These are phyloP conservation scores for Quercus engelmannii DNA, from an alignment of 306 rosid genomes.

Conservation along the genomic window DNA sequence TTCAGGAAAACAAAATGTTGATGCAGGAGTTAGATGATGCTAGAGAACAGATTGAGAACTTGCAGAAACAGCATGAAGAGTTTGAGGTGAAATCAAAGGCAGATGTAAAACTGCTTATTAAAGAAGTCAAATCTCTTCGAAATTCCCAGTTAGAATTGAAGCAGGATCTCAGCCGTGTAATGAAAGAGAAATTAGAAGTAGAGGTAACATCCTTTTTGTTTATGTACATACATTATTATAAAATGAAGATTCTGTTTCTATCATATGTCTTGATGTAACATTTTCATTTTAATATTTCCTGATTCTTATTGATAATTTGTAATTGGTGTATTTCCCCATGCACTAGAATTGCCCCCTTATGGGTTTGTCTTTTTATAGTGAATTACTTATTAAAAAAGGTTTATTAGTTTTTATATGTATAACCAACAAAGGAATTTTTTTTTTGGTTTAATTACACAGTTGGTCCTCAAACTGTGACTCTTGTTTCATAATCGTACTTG, in stretches of 20 bases:
- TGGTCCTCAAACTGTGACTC: no score
- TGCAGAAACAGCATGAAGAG: slow-evolving; percentile 68
- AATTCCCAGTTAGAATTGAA: slow-evolving; percentile 73
- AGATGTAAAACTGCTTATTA: slow-evolving; percentile 69
- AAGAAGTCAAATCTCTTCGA: slow-evolving; percentile 89
- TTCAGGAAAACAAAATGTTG: slow-evolving; percentile 69
- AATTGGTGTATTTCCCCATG: no score
- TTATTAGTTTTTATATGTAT: background rate
- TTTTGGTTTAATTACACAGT: background rate
- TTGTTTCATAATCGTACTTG: no score
- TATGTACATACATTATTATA: background rate
- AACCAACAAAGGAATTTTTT: background rate
- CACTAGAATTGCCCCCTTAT: no score
- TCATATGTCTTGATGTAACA: background rate
- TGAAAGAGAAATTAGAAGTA: slow-evolving; percentile 71
- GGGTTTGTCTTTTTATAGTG: no score
- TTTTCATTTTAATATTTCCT: background rate
- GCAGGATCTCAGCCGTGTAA: slow-evolving; percentile 65
- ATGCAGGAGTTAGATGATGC: slow-evolving; percentile 66
- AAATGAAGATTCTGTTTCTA: background rate
- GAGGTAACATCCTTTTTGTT: slow-evolving; percentile 49
- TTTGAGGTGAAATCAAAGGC: slow-evolving; percentile 81
- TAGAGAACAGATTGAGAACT: slow-evolving; percentile 57
- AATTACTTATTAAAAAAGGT: no score
- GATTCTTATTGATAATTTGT: background rate